Evolutionary conservation across 371 early-diverging fungal genomes (phyloP).

Genomic region (Mucor indicus): DNA sequence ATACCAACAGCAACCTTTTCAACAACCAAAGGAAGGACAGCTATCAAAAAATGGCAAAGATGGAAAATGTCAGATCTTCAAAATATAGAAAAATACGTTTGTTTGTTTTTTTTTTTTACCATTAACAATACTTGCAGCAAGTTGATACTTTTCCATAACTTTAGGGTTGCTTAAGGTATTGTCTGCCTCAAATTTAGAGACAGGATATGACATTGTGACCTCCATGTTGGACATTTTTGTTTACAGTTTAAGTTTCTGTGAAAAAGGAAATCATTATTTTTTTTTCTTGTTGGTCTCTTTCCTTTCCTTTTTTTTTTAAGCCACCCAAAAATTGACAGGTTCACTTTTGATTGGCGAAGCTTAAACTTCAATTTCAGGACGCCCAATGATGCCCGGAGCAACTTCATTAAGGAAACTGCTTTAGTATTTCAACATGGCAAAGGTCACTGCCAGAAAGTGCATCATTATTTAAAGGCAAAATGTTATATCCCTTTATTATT

Average conservation of each 20-base stretch:
- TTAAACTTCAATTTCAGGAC: too few species aligned
- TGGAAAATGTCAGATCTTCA: background rate
- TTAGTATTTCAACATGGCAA: too few species aligned
- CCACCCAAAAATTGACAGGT: too few species aligned
- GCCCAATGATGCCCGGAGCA: too few species aligned
- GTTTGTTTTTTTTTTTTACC: conserved; percentile 31
- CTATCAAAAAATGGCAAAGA: conserved; percentile 11
- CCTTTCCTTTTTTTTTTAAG: too few species aligned
- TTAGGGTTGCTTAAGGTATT: conserved; percentile 58
- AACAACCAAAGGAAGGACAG: conserved; percentile 48
- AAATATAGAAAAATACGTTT: too few species aligned
- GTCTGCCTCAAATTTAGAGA: conserved; percentile 60
- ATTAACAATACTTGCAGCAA: conserved; percentile 80
- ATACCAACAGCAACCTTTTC: conserved; percentile 58
- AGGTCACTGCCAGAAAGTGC: too few species aligned
- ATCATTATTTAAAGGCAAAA: too few species aligned
- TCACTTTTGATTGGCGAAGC: too few species aligned
- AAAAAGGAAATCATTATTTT: background rate
- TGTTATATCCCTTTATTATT: background rate
- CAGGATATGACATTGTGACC: conserved; percentile 34
- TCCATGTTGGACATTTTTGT: conserved; percentile 30
- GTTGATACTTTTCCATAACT: conserved; percentile 79
- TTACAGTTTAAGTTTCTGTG: background rate
- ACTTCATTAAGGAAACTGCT: too few species aligned
- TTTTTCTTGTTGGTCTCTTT: too few species aligned